Evolutionary conservation across 148 eudicot species (phyloP).

Genomic region (Pouteria glomerata): DNA sequence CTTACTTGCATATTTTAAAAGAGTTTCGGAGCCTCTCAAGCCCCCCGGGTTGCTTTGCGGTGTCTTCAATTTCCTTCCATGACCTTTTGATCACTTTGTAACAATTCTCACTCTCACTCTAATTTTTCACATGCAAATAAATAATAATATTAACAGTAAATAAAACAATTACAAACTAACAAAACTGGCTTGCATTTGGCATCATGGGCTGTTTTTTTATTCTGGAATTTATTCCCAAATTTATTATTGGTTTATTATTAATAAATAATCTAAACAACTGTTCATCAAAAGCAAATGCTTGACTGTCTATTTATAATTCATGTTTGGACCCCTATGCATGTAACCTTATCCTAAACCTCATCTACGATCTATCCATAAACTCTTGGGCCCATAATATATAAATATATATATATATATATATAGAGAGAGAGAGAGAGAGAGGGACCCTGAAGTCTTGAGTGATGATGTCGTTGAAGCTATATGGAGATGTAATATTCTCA

Average conservation of each 20-base stretch:
- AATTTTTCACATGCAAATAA: not conserved
- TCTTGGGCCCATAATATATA: not conserved
- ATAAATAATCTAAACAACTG: not conserved
- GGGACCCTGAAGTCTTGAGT: slow-evolving; percentile 71
- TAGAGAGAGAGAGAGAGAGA: slow-evolving; percentile 12
- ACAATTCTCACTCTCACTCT: slow-evolving; percentile 80
- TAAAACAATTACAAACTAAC: not conserved
- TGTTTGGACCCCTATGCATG: not conserved
- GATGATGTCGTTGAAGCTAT: slow-evolving; percentile 54
- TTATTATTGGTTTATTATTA: not conserved
- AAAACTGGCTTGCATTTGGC: not conserved
- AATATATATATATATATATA: not conserved
- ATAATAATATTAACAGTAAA: not conserved
- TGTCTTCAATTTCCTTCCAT: slow-evolving; percentile 69
- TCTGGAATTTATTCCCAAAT: not conserved
- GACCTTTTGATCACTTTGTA: slow-evolving; percentile 78
- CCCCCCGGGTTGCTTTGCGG: slow-evolving; percentile 46
- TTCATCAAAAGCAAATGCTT: not conserved
- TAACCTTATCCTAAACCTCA: slow-evolving; percentile 6
- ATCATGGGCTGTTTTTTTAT: not conserved
- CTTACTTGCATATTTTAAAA: slow-evolving; percentile 80
- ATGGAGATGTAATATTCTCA: slow-evolving; percentile 67
- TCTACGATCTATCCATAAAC: not conserved
- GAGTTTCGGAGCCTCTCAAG: slow-evolving; percentile 59
- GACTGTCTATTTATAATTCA: too few relatives aligned